Conservation (phyloP, 352 stramenopile genomes). For the Pythium brassicae region DNA sequence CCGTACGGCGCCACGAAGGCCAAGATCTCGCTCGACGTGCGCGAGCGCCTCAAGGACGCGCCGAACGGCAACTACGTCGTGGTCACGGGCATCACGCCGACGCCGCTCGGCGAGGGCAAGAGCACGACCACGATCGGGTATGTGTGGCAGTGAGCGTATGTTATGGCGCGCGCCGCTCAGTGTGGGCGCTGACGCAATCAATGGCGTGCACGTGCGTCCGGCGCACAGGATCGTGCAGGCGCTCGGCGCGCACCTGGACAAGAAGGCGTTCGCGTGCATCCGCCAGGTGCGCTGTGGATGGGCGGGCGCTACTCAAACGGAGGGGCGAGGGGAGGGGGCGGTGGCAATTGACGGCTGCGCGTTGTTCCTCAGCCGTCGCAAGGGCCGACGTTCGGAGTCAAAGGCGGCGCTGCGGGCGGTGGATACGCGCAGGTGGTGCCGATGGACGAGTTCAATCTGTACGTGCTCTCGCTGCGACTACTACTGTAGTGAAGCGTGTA, state of each 20-base stretch:
- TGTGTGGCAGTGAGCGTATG: conserved; percentile 39
- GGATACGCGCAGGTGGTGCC: conserved; percentile 94
- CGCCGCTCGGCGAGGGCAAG: conserved; percentile 97
- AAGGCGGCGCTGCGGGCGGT: conserved; percentile 81
- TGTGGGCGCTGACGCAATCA: background rate
- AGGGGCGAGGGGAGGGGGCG: conserved; percentile 10
- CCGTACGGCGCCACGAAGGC: conserved; percentile 89
- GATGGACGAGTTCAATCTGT: conserved; percentile 99
- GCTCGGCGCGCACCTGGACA: conserved; percentile 88
- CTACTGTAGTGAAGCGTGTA: background rate
- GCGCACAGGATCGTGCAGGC: conserved; percentile 90
- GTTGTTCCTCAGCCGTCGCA: conserved; percentile 81
- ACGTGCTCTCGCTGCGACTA: conserved; percentile 4
- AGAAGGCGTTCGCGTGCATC: conserved; percentile 97
- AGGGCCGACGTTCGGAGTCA: conserved; percentile 98
- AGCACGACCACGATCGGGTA: conserved; percentile 98
- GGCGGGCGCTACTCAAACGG: no score
- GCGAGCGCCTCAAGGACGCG: conserved; percentile 82
- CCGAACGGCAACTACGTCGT: conserved; percentile 97
- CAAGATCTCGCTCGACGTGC: conserved; percentile 91
- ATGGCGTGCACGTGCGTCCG: background rate
- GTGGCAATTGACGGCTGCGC: conserved; percentile 5
- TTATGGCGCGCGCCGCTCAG: conserved; percentile 79
- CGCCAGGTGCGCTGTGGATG: conserved; percentile 74
- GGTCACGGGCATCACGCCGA: conserved; percentile 97